Evolutionary conservation across 768 basidiomycete genomes (phyloP), one percentile per base, ranked within the genome.

Genomic region (Hirschioporus abietinus): DNA sequence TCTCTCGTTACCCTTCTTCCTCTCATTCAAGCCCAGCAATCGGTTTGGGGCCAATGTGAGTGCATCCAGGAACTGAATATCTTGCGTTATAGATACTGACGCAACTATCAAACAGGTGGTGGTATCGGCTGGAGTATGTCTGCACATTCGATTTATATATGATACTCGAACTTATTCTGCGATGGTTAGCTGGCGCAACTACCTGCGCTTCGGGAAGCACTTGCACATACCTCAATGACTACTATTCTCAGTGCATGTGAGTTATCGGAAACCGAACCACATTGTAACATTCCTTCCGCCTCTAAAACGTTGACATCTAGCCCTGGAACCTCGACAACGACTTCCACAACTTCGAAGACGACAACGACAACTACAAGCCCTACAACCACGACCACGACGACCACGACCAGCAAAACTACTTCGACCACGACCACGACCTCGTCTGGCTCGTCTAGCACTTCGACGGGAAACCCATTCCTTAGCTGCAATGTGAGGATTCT

Each of bases 401-500:
- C 30, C 25, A 12, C 60, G 1, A 34, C 10, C 30, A 23, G 60
- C 60, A 24, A 23, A 17, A 25, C 60, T 17, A 64, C 68, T 58
- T 61, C 66, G 20, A 67, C 68, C 24, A 70, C 79, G 0, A 65
- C 76, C 17, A 71, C 78, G 1, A 73, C 74, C 26, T 64, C 74
- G 8, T 78, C 79, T 30, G 68, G 75, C 34, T 76, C 79, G 42
- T 52, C 42, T 52, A 52, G 42, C 23, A 80, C 84, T 1, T 76
- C 73, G 64, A 77, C 83, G 24, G 83, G 79, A 27, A 87, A 86
- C 75, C 86, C 87, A 9, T 88, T 76, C 76, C 74, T 72, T 24
- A 85, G 85, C 58, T 83, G 81, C 70, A 74, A 74, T 65, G 84
- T 84, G 69, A 65, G 71, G 58, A 5, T 60, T 7, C 1, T 30